Evolutionary conservation across 176 grass and related monocot genomes (phyloP), one percentile per base, ranked within the genome.

Genomic region (Poa annua): DNA sequence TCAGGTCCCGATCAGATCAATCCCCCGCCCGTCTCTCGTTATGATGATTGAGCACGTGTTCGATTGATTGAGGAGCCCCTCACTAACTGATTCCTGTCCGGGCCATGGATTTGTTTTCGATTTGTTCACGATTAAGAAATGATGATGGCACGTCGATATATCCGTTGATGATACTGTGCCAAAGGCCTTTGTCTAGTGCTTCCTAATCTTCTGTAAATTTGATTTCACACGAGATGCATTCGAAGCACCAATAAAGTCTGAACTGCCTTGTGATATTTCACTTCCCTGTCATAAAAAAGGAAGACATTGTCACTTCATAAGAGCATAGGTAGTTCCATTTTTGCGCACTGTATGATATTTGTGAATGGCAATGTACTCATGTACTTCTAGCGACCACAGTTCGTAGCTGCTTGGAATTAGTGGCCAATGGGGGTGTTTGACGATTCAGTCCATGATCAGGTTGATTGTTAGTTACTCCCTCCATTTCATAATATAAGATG

Each of bases 1-100:
- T 99, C 52, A 82, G 76, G 34, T 2, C 17, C 52, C 39, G 39
- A 41, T 41, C 8, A 59, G 67, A 86, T 69, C 84, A 24, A 9
- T 8, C 5, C 13, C 25, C 25, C 11, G 7, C 49, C 20, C 21
- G 44, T 26, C 7, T 17, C 24, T 47, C 22, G 3, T 72, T 87
- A 0, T 82, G 51, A 62, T 59, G 38, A 34, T 2, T 29, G 1
- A 29, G 11, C 2, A 24, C 68, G 12, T 55, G 72, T 47, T 78
- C 53, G 65, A 78, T 85, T 80, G 17, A 55, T 29, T 29, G n/a
- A n/a, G 80, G 54, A 71, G 52, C 34, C 8, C 33, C 22, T 0
- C 21, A 53, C 3, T 12, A 47, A n/a, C 3, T 12, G 35, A n/a
- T 64, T 55, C 20, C 38, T 71, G 24, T 68, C 12, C 50, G n/a